phyloP scores from a whole-genome alignment of 2,329 filamentous ascomycete species.

The Aspergillus pseudotamarii region DNA sequence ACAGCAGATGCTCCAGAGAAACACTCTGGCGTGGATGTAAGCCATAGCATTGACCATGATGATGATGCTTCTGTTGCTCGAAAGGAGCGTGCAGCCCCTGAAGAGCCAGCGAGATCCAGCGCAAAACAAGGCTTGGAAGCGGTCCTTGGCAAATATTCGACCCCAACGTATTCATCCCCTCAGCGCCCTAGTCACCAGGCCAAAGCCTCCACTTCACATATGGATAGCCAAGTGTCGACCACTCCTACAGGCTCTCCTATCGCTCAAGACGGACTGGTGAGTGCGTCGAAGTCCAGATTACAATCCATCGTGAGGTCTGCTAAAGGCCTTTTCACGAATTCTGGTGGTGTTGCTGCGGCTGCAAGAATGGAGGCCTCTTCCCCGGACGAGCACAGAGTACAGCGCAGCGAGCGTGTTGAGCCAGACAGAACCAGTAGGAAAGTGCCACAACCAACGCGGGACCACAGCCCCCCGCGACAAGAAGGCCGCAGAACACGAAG shows the following conservation, averaged over 20 bases:
- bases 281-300: slow-evolving; percentile 88
- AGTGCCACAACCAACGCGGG: slow-evolving; percentile 24
- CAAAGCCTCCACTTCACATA: slow-evolving; percentile 62
- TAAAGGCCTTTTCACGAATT: slow-evolving; percentile 82
- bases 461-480: slow-evolving; percentile 36
- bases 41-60: slow-evolving; percentile 15
- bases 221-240: slow-evolving; percentile 54
- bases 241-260: slow-evolving; percentile 61
- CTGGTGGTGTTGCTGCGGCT: slow-evolving; percentile 60
- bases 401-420: slow-evolving; percentile 31
- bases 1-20: slow-evolving; percentile 65
- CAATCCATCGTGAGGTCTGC: slow-evolving; percentile 89
- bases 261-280: slow-evolving; percentile 75
- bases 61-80: slow-evolving; percentile 6
- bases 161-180: slow-evolving; percentile 60
- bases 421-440: slow-evolving; percentile 24
- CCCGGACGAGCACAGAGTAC: slow-evolving; percentile 37
- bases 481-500: slow-evolving; percentile 57
- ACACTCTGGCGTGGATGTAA: slow-evolving; percentile 29
- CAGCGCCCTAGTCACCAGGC: slow-evolving; percentile 58
- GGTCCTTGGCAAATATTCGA: slow-evolving; percentile 67
- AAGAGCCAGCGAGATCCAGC: slow-evolving; percentile 19
- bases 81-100: slow-evolving; percentile 16
- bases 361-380: slow-evolving; percentile 60
- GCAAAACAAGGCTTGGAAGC: slow-evolving; percentile 31